Base-by-base conservation (phyloP, 768 basidiomycete species). In the Boletus bicolor region DNA sequence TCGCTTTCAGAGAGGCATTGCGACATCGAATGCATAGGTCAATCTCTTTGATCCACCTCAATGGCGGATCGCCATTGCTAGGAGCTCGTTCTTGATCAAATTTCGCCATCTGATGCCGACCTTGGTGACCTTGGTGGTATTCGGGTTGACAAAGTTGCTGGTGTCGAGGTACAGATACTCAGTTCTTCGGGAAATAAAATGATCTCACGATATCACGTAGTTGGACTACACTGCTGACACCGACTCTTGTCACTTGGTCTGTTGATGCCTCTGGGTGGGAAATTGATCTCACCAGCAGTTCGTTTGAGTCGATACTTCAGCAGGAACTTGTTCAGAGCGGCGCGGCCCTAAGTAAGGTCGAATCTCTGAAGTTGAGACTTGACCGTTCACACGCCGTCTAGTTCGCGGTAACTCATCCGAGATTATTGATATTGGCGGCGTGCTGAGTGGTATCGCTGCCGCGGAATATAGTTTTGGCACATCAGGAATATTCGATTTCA, bases 1-100 rank as follows among this genome's bases (percentile, higher is more conserved):
- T 56, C 11, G 43, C 62, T 2, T 14, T 64, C 30, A 64, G 49
- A 32, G 59, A 64, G n/a, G 63, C 62, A 15, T 49, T 61, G 52
- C 56, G 56, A 12, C 52, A 61, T 21, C 49, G 55, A 5, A 57
- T 64, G 56, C 55, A 41, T 9, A 35, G 26, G 2, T 21, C 63
- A 1, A 63, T 54, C 41, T 53, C 62, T 12, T 36, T 64, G 41
- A 38, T 64, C 5, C 3, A 53, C 8, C 55, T 64, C 7, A 58
- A 45, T 11, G 34, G 54, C 4, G 56, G 5, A 45, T 64, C n/a
- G 53, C 58, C 9, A 38, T 61, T 12, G 36, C 51, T 2, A 53
- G 52, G 44, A 36, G 46, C 2, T 42, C 51, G 2, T 57, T 41
- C 21, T 4, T 52, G 4, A 11, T 52, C 44, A 45, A 48, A 10